Base-by-base conservation (phyloP, 2,329 filamentous ascomycete species). In the Neoscytalidium dimidiatum region DNA sequence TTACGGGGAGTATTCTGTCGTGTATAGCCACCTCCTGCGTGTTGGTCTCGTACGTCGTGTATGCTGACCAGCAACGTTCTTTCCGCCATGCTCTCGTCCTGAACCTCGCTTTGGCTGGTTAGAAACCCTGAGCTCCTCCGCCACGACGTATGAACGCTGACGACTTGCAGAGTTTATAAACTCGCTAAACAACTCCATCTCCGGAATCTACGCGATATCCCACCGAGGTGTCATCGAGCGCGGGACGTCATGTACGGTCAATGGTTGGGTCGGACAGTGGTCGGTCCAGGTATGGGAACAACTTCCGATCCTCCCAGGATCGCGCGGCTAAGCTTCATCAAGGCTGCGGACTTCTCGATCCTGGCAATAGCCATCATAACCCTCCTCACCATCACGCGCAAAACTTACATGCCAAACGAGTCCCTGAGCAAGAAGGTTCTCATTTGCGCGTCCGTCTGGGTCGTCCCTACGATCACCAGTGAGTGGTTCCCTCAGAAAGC, bases 221-320 rank as follows among this genome's bases (percentile, higher is more conserved):
- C 69, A 79, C 3, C 67, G 67, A 3, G 68, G 73, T 29, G 66
- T 67, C 0, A 68, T 66, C 44, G 28, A 73, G 7, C 66, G 72
- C 9, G 75, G 77, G 11, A 21, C 69, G 0, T 75, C 73, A 3
- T 83, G 81, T 67, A 73, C 72, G 4, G 63, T 77, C 19, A 83
- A 82, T 67, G 81, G 80, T 38, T 81, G 78, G 71, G 66, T 82
- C 43, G 79, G 80, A 17, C 81, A 83, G 60, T 72, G 82, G 53
- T 81, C 78, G 1, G 38, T 41, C n/a, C 52, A 82, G 69, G 77
- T 78, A n/a, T n/a, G 9, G 26, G 51, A 43, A 52, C 14, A 43
- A n/a, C 21, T 26, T 41, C 35, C 53, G 53, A 14, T 64, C 58
- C 13, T 9, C 29, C 7, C n/a, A 29, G 21, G 44, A 48, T 48